Evolutionary conservation across 2,329 filamentous ascomycete species (phyloP), one percentile per base, ranked within the genome.

Genomic region (Chaetomium globosum): DNA sequence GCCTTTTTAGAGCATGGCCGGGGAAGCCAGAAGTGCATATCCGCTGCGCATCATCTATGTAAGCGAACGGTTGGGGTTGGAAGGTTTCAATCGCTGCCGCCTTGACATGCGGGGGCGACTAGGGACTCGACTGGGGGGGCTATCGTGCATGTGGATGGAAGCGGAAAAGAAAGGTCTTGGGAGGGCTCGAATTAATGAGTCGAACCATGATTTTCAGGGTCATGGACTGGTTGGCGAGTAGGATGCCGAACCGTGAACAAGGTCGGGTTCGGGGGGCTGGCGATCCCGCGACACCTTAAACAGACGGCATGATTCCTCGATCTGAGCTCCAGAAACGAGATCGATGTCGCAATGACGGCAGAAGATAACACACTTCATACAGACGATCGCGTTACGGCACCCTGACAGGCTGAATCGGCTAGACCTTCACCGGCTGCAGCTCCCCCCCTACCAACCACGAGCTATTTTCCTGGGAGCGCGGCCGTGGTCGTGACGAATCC

Each of bases 371-470:
- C 52, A 36, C 19, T 49, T 48, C 49, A 39, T 49, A 33, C 53
- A 12, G 59, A 21, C 54, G 54, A 59, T 61, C 48, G 64, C 8
- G 39, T 43, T 48, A 21, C 58, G 33, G 58, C 36, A 43, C 31
- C 49, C 7, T 26, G 62, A 63, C 62, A 65, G 59, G 55, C 59
- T 65, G 65, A 64, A 67, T 65, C 62, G 62, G 65, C 59, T 65
- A 46, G 59, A 53, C 55, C 51, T 58, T 67, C 62, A 67, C 65
- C 65, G 65, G 65, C 65, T 67, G 65, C 65, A 65, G 59, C 49
- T 16, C 36, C 33, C 46, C 28, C 60, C 43, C 43, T 6, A 33
- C 21, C 46, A 23, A 48, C 19, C 46, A 48, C n/a, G 36, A 16
- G 23, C 48, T 13, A 16, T 52, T 59, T 39, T 39, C 54, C 43